A percentile compares a stretch with the other conserved stretches of the same genome.
Conservation (phyloP, 2,329 filamentous ascomycete species). For the Fusarium poae region DNA sequence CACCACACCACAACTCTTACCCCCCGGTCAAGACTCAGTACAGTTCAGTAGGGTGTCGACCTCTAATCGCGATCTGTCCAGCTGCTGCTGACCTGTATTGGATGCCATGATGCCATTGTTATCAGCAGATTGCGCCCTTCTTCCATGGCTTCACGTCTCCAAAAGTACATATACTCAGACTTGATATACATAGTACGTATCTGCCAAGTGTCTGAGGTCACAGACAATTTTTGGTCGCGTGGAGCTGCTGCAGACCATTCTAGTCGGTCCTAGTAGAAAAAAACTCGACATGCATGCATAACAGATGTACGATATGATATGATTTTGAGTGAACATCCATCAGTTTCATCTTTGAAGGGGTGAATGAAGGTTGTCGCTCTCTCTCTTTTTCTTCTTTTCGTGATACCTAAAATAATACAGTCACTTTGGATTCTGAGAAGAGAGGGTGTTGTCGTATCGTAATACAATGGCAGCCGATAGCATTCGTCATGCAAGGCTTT, state of each 20-base stretch:
- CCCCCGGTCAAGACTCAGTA: not conserved
- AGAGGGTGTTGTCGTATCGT: constrained; percentile 25
- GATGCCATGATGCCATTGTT: constrained; percentile 31
- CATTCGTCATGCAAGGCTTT: constrained; percentile 40
- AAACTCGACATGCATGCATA: not conserved
- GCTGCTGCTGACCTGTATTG: constrained; percentile 6
- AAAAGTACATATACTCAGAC: not conserved
- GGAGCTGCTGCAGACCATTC: not conserved
- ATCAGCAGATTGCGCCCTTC: constrained; percentile 2
- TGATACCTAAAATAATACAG: constrained; percentile 12
- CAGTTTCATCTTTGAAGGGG: constrained; percentile 10
- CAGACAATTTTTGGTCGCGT: not conserved
- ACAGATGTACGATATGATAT: constrained; percentile 13
- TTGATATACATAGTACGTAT: not conserved
- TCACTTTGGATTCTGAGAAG: not conserved
- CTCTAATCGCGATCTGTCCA: constrained; percentile 40
- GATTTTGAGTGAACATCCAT: constrained; percentile 4
- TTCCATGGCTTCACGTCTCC: not conserved
- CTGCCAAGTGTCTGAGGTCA: not conserved
- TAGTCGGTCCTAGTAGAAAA: not conserved
- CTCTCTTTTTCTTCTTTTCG: constrained; percentile 7
- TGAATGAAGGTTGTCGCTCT: not conserved
- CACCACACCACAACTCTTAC: constrained; percentile 28
- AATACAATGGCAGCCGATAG: not conserved
- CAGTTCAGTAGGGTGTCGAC: constrained; percentile 3